These are phyloP conservation scores for Flaveria robusta DNA, from an alignment of 129 eudicot species.

Conservation along the genomic window DNA sequence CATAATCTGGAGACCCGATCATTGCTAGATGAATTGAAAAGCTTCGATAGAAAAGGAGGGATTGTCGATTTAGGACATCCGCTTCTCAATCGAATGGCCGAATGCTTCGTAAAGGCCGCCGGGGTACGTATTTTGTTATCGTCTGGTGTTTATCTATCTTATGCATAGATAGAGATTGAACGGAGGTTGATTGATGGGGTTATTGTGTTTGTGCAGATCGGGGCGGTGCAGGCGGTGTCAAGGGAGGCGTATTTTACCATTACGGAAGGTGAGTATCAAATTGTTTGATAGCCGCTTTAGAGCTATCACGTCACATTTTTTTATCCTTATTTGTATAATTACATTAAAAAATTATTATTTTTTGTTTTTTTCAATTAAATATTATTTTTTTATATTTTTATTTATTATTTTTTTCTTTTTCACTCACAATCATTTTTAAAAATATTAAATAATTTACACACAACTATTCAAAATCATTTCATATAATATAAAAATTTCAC, in stretches of 20 bases:
- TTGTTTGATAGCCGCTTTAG: no score
- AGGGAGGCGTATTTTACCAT: constrained; percentile 79
- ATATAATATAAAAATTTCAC: no score
- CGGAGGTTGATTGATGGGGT: neutral
- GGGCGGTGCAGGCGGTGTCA: constrained; percentile 85
- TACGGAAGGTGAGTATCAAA: constrained; percentile 48
- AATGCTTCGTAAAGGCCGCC: constrained; percentile 84
- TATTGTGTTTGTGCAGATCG: constrained; percentile 53
- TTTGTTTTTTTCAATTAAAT: no score
- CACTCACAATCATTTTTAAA: no score
- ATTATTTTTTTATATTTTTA: no score
- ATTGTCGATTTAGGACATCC: constrained; percentile 86
- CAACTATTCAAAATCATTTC: no score
- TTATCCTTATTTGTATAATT: no score
- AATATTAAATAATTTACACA: no score
- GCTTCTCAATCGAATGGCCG: constrained; percentile 86
- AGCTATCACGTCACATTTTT: no score
- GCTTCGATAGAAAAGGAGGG: constrained; percentile 62
- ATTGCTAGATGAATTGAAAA: constrained; percentile 64
- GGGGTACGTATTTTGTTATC: constrained; percentile 44
- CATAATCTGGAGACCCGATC: constrained; percentile 66
- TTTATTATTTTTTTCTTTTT: no score
- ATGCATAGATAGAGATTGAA: neutral
- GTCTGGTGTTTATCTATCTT: neutral
- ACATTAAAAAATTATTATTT: no score